Percentiles rank a stretch among this genome's conserved stretches.
Evolutionary conservation across 805 yeast species (phyloP).

Genomic region (Nakazawaea populi): DNA sequence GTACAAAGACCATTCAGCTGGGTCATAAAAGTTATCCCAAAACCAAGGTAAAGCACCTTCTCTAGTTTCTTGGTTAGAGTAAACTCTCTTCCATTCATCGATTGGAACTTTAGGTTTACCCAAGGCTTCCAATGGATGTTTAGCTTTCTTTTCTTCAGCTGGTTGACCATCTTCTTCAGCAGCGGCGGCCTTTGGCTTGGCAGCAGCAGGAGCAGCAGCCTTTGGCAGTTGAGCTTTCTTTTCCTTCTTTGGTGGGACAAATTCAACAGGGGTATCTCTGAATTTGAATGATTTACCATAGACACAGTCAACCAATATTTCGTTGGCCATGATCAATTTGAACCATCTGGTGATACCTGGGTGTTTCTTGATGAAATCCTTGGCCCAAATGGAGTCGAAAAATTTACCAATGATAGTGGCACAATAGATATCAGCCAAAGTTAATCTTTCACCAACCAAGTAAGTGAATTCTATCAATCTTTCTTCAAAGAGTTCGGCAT

Average conservation of each 20-base stretch:
- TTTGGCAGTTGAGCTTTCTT: constrained; percentile 15
- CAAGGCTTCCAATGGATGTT: constrained; percentile 78
- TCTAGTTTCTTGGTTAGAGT: constrained; percentile 90
- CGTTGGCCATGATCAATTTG: constrained; percentile 19
- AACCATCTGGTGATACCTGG: constrained; percentile 52
- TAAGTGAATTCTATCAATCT: constrained; percentile 57
- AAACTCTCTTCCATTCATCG: constrained; percentile 84
- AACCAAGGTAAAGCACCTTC: constrained; percentile 85
- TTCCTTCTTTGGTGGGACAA: constrained; percentile 53
- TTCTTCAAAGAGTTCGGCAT: constrained; percentile 42
- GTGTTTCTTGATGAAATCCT: constrained; percentile 43
- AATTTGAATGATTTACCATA: constrained; percentile 45
- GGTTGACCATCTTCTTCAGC: constrained; percentile 1
- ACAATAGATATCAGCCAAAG: constrained; percentile 38
- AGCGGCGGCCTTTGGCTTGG: constrained; percentile 10
- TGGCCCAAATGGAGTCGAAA: constrained; percentile 39
- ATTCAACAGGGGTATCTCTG: constrained; percentile 61
- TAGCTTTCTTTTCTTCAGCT: constrained; percentile 46
- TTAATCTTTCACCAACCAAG: constrained; percentile 60
- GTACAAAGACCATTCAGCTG: constrained; percentile 83
- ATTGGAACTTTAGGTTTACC: constrained; percentile 56
- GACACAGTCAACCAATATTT: constrained; percentile 38
- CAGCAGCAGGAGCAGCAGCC: constrained; percentile 20
- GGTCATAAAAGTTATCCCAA: constrained; percentile 77
- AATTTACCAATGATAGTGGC: constrained; percentile 41